Evolutionary conservation across 2,329 filamentous ascomycete genomes (phyloP).

Genomic region (Colletotrichum truncatum): DNA sequence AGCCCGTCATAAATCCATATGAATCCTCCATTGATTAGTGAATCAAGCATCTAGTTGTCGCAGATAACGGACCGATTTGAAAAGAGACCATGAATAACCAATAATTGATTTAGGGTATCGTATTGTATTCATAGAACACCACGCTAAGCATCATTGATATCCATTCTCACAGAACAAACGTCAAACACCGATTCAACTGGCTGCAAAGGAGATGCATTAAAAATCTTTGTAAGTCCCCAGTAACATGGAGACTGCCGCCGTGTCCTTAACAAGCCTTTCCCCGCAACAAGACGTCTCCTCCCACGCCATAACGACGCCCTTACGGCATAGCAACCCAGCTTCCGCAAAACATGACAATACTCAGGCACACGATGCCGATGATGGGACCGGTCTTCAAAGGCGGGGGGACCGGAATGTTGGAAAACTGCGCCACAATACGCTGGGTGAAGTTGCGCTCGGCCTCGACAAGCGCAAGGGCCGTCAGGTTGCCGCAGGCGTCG

Average conservation of each 20-base stretch:
- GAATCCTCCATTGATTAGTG: no score
- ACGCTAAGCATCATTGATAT: slow-evolving; percentile 3
- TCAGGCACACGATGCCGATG: slow-evolving; percentile 3
- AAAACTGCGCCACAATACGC: slow-evolving; percentile 47
- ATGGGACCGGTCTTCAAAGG: slow-evolving; percentile 2
- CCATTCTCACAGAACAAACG: background rate
- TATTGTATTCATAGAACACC: slow-evolving; percentile 13
- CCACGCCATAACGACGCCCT: background rate
- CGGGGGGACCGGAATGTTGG: slow-evolving; percentile 31
- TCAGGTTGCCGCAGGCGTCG: slow-evolving; percentile 54
- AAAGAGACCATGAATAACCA: no score
- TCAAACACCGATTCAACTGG: background rate
- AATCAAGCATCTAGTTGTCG: no score
- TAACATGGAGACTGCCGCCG: background rate
- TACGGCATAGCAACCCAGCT: slow-evolving; percentile 24
- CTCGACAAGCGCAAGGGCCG: slow-evolving; percentile 50
- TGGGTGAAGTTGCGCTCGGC: slow-evolving; percentile 54
- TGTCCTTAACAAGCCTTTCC: background rate
- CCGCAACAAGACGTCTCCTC: background rate
- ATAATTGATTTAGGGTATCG: slow-evolving; percentile 2
- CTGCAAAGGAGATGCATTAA: slow-evolving; percentile 10
- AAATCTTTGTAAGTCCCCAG: background rate
- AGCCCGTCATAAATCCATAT: no score
- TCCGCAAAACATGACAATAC: background rate
- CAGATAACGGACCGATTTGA: no score